Evolutionary conservation across 805 yeast species (phyloP).

Genomic region (Jamesozyma gamospora): DNA sequence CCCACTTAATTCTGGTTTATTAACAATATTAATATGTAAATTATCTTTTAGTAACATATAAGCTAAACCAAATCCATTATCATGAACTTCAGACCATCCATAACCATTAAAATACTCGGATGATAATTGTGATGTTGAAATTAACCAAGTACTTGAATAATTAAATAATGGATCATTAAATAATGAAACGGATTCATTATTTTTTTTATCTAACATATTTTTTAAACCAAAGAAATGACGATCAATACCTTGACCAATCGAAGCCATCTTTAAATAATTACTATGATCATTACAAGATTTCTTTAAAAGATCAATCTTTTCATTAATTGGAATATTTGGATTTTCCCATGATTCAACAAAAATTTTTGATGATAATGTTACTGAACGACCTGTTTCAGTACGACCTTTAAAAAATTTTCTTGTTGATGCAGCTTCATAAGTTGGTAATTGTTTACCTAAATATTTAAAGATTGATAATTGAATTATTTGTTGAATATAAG

Average conservation of each 20-base stretch:
- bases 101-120: conserved; percentile 80
- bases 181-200: conserved; percentile 51
- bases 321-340: conserved; percentile 34
- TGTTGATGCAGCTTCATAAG: conserved; percentile 94
- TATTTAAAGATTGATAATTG: conserved; percentile 85
- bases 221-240: conserved; percentile 88
- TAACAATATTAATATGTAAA: conserved; percentile 75
- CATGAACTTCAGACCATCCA: conserved; percentile 94
- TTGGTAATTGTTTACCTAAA: conserved; percentile 73
- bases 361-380: conserved; percentile 55
- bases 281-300: conserved; percentile 69
- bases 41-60: conserved; percentile 83
- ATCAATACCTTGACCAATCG: conserved; percentile 82
- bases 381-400: conserved; percentile 88
- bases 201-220: conserved; percentile 46
- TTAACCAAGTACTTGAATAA: conserved; percentile 76
- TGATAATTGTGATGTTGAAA: conserved; percentile 83
- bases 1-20: conserved; percentile 35
- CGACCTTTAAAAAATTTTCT: conserved; percentile 82
- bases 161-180: conserved; percentile 66
- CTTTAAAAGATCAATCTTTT: conserved; percentile 58
- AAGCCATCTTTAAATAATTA: conserved; percentile 61
- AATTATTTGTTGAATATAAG: conserved; percentile 79
- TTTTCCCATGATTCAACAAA: conserved; percentile 71
- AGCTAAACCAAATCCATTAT: conserved; percentile 88